Evolutionary conservation across 2,329 filamentous ascomycete genomes (phyloP).

Genomic region (Fusarium burgessii): DNA sequence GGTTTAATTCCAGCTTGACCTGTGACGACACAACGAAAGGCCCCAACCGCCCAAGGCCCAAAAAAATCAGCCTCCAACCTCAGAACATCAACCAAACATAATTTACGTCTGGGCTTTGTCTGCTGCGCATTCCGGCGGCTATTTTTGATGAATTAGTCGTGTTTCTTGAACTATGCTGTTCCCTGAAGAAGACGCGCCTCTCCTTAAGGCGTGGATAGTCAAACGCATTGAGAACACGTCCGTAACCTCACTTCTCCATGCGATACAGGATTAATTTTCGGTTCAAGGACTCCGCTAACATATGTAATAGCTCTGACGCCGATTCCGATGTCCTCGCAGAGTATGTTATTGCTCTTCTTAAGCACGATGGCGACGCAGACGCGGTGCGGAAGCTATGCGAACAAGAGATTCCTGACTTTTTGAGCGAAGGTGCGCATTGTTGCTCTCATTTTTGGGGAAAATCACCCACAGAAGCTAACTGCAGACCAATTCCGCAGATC

Average conservation of each 20-base stretch:
- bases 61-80: conserved; percentile 37
- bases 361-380: conserved; percentile 74
- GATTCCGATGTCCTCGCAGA: conserved; percentile 86
- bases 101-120: background rate
- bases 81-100: conserved; percentile 12
- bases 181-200: conserved; percentile 69
- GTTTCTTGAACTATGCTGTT: conserved; percentile 66
- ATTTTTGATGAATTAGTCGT: conserved; percentile 8
- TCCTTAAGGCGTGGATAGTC: conserved; percentile 82
- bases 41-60: conserved; percentile 18
- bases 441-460: background rate
- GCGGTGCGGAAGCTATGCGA: conserved; percentile 76
- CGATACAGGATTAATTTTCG: background rate
- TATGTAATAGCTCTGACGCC: conserved; percentile 74
- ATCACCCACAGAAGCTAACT: conserved; percentile 21
- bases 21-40: conserved; percentile 37
- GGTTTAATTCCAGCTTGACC: background rate
- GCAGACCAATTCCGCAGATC: conserved; percentile 42
- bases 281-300: conserved; percentile 19
- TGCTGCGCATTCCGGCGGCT: conserved; percentile 4
- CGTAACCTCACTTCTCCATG: conserved; percentile 48
- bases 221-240: conserved; percentile 81
- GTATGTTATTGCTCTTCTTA: conserved; percentile 82
- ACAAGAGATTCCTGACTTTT: conserved; percentile 79
- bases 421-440: conserved; percentile 68